A percentile compares a stretch with the other conserved stretches of the same genome.
Evolutionary conservation across 352 stramenopile species (phyloP).

Genomic region (Phytophthora litchii): DNA sequence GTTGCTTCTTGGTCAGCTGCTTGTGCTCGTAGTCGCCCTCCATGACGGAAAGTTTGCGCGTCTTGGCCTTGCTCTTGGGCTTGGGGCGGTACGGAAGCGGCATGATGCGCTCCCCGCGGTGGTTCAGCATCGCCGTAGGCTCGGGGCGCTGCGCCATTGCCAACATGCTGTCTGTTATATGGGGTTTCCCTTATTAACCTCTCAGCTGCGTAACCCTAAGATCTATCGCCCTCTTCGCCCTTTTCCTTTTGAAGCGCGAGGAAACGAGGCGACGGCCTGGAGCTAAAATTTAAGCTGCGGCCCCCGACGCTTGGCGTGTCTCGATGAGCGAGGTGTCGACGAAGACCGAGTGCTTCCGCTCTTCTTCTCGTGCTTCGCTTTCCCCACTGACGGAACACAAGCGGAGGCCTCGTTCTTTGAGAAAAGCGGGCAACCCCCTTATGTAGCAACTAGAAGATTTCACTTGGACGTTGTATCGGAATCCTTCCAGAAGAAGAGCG

Average conservation of each 20-base stretch:
- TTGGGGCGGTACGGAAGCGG: conserved; percentile 21
- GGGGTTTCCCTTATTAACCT: background rate
- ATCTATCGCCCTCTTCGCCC: conserved; percentile 23
- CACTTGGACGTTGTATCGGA: conserved; percentile 8
- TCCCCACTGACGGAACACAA: conserved; percentile 36
- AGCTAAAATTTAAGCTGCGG: conserved; percentile 23
- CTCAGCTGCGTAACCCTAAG: background rate
- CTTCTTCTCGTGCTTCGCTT: conserved; percentile 31
- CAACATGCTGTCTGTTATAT: conserved; percentile 29
- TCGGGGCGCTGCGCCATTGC: conserved; percentile 23
- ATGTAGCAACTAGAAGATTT: conserved; percentile 13
- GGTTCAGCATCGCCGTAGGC: conserved; percentile 39
- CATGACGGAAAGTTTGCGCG: conserved; percentile 46
- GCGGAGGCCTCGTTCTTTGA: conserved; percentile 3
- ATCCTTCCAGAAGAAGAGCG: conserved; percentile 29
- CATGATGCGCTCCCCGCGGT: conserved; percentile 48
- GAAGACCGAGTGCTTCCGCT: conserved; percentile 27
- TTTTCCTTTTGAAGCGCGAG: conserved; percentile 48
- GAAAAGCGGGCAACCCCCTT: conserved; percentile 17
- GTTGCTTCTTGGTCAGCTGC: conserved; percentile 45
- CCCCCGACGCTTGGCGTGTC: conserved; percentile 21
- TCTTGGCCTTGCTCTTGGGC: conserved; percentile 35
- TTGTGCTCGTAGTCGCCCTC: conserved; percentile 30
- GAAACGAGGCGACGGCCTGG: conserved; percentile 8
- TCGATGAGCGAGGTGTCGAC: conserved; percentile 30